These are phyloP conservation scores for Clathrus columnatus DNA, from an alignment of 768 basidiomycete genomes.

Conservation along the genomic window DNA sequence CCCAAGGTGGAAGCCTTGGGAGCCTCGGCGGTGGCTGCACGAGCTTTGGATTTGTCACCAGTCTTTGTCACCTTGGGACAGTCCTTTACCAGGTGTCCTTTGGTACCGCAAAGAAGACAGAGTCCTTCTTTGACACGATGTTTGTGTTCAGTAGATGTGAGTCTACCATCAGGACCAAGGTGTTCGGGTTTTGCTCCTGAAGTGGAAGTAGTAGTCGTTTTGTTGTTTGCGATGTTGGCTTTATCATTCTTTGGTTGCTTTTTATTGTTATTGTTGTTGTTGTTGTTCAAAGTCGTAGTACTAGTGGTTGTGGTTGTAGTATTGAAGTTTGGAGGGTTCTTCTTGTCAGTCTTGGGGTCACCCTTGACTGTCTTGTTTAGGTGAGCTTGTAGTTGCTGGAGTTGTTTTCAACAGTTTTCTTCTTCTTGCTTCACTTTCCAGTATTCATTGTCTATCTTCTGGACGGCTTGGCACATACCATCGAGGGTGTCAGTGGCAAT, in stretches of 20 bases:
- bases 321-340: no score
- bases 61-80: neutral
- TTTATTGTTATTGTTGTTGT: no score
- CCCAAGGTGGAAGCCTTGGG: no score
- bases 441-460: neutral
- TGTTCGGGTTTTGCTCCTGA: neutral
- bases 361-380: no score
- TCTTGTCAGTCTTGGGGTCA: neutral
- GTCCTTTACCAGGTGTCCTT: neutral
- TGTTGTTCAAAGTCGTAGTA: no score
- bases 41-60: neutral
- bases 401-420: no score
- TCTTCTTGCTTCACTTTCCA: no score
- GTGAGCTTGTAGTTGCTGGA: no score
- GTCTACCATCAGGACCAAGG: neutral
- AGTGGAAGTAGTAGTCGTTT: neutral
- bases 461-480: neutral
- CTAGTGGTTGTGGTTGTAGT: no score
- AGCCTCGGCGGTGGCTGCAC: neutral
- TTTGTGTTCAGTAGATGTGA: neutral
- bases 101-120: neutral
- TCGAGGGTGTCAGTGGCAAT: neutral
- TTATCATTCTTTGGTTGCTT: no score
- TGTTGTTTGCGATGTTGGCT: no score
- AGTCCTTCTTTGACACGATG: neutral